A percentile compares a stretch with the other conserved stretches of the same genome.
Evolutionary conservation across 2,329 filamentous ascomycete genomes (phyloP).

Genomic region (Fusarium xylarioides): DNA sequence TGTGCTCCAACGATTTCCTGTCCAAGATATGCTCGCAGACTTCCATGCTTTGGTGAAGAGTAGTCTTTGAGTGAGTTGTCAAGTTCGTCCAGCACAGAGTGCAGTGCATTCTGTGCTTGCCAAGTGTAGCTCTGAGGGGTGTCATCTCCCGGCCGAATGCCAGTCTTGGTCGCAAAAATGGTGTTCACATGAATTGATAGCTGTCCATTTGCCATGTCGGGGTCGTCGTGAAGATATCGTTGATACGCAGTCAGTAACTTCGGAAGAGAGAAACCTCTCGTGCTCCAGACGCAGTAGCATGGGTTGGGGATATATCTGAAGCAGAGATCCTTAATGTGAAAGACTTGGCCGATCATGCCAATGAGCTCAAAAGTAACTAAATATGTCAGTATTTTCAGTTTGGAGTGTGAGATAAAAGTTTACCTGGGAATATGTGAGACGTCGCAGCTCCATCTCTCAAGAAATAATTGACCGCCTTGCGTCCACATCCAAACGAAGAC

Average conservation of each 20-base stretch:
- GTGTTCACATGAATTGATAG: neutral
- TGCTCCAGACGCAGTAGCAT: constrained; percentile 10
- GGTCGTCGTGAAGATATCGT: neutral
- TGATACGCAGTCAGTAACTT: neutral
- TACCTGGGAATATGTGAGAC: constrained; percentile 13
- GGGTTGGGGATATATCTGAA: constrained; percentile 23
- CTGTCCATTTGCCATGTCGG: neutral
- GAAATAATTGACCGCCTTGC: constrained; percentile 4
- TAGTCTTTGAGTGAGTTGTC: neutral
- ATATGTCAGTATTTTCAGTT: neutral
- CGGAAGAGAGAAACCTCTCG: neutral
- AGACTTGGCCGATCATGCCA: constrained; percentile 11
- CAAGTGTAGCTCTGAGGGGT: neutral
- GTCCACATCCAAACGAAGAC: neutral
- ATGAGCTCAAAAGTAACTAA: constrained; percentile 12
- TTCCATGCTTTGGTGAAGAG: rapidly evolving
- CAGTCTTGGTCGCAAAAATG: neutral
- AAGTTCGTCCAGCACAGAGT: neutral
- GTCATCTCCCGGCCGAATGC: neutral
- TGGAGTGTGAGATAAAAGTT: neutral
- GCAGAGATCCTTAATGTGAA: constrained; percentile 18
- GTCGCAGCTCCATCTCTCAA: constrained; percentile 1
- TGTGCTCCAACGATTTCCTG: neutral
- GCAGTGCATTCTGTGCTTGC: constrained; percentile 4
- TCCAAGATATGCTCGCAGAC: rapidly evolving